phyloP scores from a whole-genome alignment of 164 flowering plant genomes.

The Annona cherimola region DNA sequence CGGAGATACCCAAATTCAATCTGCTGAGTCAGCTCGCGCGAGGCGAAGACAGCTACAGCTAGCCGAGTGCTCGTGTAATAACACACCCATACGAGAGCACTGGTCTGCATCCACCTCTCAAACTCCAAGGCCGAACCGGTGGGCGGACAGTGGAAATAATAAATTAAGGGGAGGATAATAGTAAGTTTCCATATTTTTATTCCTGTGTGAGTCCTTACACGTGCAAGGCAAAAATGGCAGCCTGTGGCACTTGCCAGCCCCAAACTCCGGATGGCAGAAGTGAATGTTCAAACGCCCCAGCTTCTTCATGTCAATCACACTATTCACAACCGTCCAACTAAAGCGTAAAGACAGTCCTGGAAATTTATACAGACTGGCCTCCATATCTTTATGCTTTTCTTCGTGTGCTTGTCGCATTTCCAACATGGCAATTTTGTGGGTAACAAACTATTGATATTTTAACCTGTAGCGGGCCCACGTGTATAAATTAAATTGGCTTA shows the following conservation, averaged over 20 bases:
- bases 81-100: too few species aligned
- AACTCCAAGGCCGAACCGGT: not conserved
- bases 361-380: not conserved
- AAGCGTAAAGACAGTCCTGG: not conserved
- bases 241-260: not conserved
- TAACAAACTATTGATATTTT: not conserved
- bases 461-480: too few species aligned
- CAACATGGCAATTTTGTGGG: not conserved
- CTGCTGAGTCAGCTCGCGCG: too few species aligned
- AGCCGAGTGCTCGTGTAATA: too few species aligned
- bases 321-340: too few species aligned
- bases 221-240: not conserved
- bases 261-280: not conserved
- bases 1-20: too few species aligned
- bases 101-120: not conserved
- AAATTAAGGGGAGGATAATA: not conserved
- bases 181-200: constrained; percentile 3
- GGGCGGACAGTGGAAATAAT: not conserved
- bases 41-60: too few species aligned
- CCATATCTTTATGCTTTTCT: not conserved
- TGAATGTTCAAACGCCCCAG: not conserved
- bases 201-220: not conserved
- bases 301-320: not conserved
- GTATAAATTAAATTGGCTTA: too few species aligned
- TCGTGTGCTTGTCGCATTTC: not conserved